These are phyloP conservation scores for Theobroma cacao DNA, from an alignment of 345 rosid genomes.

Conservation along the genomic window DNA sequence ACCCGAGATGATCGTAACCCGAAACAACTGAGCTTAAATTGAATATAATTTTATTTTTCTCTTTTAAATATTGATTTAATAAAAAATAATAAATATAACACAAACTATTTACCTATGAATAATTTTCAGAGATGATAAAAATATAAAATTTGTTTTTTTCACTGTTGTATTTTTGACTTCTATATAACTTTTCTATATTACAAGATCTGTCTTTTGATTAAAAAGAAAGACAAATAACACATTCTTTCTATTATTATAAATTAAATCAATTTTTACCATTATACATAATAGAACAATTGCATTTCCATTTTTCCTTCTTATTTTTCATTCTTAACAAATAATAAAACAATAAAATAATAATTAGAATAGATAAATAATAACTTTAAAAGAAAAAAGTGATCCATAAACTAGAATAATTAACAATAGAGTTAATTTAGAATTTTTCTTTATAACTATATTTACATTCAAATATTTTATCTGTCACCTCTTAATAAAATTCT, in stretches of 20 bases:
- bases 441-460: no score
- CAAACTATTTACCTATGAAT: not conserved
- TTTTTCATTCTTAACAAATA: not conserved
- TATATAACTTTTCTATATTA: not conserved
- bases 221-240: not conserved
- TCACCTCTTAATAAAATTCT: no score
- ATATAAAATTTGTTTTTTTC: not conserved
- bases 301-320: not conserved
- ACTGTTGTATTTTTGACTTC: not conserved
- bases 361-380: not conserved
- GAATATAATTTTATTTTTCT: not conserved
- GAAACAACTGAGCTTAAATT: not conserved
- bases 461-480: no score
- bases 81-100: not conserved
- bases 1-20: no score
- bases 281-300: not conserved
- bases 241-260: not conserved
- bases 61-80: not conserved
- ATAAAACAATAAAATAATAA: not conserved
- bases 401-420: no score
- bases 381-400: not conserved
- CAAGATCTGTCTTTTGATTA: not conserved
- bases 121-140: not conserved
- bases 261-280: not conserved
- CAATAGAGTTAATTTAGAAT: no score